phyloP scores from a whole-genome alignment of 2,329 filamentous ascomycete genomes.

The Fusarium robinianum region DNA sequence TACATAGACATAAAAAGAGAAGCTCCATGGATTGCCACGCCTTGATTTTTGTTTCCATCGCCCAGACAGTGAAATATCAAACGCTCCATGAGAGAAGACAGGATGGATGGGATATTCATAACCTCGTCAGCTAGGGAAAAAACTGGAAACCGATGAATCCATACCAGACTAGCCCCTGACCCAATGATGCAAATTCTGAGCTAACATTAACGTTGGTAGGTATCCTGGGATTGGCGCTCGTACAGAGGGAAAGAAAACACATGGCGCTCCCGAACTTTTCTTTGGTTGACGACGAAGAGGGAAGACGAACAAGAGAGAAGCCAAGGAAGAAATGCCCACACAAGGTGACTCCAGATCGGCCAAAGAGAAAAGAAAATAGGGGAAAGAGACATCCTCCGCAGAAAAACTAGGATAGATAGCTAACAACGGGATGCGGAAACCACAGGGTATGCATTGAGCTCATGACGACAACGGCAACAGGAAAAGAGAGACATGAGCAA shows the following conservation, averaged over 20 bases:
- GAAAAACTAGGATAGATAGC: conserved; percentile 21
- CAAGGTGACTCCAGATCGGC: conserved; percentile 16
- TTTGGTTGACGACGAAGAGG: conserved; percentile 21
- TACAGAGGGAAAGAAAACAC: conserved; percentile 36
- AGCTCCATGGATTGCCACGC: conserved; percentile 31
- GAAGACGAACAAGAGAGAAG: no score
- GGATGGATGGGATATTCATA: conserved; percentile 35
- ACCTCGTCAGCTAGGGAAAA: conserved; percentile 32
- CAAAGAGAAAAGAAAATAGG: conserved; percentile 34
- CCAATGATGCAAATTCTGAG: conserved; percentile 33
- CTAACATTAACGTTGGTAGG: conserved; percentile 31
- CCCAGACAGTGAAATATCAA: conserved; percentile 33
- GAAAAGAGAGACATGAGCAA: conserved; percentile 32
- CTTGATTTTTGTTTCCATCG: conserved; percentile 26
- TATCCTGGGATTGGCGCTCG: conserved; percentile 38
- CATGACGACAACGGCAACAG: conserved; percentile 12
- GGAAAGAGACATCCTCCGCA: conserved; percentile 22
- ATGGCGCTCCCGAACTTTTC: conserved; percentile 36
- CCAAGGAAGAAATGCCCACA: conserved; percentile 2
- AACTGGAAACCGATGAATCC: conserved; percentile 25
- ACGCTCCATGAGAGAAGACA: conserved; percentile 31
- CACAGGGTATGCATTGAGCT: conserved; percentile 14
- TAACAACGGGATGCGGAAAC: conserved; percentile 25
- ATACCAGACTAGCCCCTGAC: conserved; percentile 32
- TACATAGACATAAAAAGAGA: conserved; percentile 35